These are phyloP conservation scores for Pythium coloratum DNA, from an alignment of 352 stramenopile genomes.

Conservation along the genomic window DNA sequence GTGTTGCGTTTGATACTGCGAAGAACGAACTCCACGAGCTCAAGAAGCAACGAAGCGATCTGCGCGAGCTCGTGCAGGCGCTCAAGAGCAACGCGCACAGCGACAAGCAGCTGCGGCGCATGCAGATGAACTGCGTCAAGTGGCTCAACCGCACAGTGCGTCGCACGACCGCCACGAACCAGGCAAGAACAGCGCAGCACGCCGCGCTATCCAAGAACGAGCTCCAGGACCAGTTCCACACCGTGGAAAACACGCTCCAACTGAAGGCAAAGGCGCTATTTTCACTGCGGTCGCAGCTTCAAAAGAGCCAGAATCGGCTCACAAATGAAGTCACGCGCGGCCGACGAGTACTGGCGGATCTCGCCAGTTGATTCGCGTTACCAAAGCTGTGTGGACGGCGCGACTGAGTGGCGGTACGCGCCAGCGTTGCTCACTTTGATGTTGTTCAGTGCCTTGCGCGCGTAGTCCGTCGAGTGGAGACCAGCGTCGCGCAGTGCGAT, in stretches of 20 bases:
- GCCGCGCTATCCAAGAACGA: conserved; percentile 50
- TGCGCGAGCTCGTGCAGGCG: conserved; percentile 52
- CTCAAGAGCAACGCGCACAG: conserved; percentile 41
- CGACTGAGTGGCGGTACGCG: conserved; percentile 63
- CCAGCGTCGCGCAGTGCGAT: conserved; percentile 71
- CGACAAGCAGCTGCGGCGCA: conserved; percentile 49
- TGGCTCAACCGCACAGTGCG: conserved; percentile 69
- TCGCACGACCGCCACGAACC: conserved; percentile 36
- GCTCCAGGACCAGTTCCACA: conserved; percentile 43
- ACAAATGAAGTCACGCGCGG: conserved; percentile 44
- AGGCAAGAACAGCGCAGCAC: conserved; percentile 40
- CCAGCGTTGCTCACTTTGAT: conserved; percentile 72
- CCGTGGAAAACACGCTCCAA: conserved; percentile 41
- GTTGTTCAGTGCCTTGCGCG: conserved; percentile 58
- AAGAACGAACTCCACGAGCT: conserved; percentile 45
- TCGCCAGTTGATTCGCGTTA: conserved; percentile 23
- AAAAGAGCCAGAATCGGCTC: conserved; percentile 49
- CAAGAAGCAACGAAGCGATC: conserved; percentile 44
- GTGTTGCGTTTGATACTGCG: conserved; percentile 37
- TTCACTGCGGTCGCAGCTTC: conserved; percentile 44
- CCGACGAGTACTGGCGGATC: conserved; percentile 37
- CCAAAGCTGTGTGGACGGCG: conserved; percentile 63
- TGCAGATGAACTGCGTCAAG: conserved; percentile 67
- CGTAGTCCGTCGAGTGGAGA: conserved; percentile 64
- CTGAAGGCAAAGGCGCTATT: conserved; percentile 47